phyloP scores from a whole-genome alignment of 2,329 filamentous ascomycete genomes.

The Cladophialophora psammophila region DNA sequence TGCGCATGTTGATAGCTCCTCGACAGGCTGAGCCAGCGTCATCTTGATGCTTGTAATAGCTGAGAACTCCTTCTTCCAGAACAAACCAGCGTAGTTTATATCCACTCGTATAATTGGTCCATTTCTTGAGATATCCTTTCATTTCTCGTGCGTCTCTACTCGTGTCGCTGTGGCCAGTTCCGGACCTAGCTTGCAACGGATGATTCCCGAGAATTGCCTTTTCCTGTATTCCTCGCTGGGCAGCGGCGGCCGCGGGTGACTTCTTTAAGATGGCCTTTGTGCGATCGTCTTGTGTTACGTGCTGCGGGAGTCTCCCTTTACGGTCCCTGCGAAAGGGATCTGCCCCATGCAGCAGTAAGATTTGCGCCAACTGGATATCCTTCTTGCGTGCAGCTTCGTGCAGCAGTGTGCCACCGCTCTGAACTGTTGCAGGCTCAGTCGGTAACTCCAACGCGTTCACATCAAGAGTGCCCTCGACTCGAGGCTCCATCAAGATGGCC shows the following conservation, averaged over 20 bases:
- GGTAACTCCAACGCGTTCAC: conserved; percentile 91
- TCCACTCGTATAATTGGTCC: conserved; percentile 97
- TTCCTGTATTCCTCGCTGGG: conserved; percentile 94
- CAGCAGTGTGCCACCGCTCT: conserved; percentile 87
- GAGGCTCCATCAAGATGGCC: conserved; percentile 80
- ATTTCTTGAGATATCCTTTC: conserved; percentile 99
- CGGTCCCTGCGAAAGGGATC: conserved; percentile 95
- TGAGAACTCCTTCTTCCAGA: conserved; percentile 93
- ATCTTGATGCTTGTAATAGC: conserved; percentile 99
- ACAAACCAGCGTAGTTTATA: conserved; percentile 99
- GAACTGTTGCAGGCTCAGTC: conserved; percentile 77
- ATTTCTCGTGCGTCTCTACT: conserved; percentile 92
- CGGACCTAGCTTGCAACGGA: conserved; percentile 51
- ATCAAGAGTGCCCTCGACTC: conserved; percentile 85
- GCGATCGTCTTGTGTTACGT: conserved; percentile 92
- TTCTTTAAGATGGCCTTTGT: conserved; percentile 89
- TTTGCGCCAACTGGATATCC: conserved; percentile 86
- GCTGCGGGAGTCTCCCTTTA: conserved; percentile 93
- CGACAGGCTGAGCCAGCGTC: conserved; percentile 95
- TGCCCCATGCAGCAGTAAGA: conserved; percentile 89
- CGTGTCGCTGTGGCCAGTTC: conserved; percentile 60
- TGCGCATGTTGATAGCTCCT: conserved; percentile 98
- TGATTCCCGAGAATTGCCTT: conserved; percentile 89
- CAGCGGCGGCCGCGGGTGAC: conserved; percentile 91
- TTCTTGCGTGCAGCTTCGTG: conserved; percentile 91